phyloP scores from a whole-genome alignment of 768 basidiomycete species.

The Mycena capillaripes region DNA sequence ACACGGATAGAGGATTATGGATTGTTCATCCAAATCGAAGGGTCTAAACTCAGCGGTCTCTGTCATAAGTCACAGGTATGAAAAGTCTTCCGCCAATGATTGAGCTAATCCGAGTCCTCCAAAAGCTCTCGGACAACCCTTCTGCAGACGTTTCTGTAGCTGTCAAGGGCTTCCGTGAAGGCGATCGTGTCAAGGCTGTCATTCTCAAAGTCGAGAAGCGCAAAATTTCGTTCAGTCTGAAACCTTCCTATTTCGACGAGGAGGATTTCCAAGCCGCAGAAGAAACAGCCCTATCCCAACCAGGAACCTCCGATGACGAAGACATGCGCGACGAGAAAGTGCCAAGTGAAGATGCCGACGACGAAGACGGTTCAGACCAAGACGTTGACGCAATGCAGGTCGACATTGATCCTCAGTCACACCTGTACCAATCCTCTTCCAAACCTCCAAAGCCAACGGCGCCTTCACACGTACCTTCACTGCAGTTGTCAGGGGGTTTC shows the following conservation, averaged over 20 bases:
- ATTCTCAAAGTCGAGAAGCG: constrained; percentile 81
- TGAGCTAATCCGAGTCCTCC: not conserved
- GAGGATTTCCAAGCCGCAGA: constrained; percentile 68
- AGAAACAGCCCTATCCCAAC: constrained; percentile 15
- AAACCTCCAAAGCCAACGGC: constrained; percentile 29
- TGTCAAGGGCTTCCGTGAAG: constrained; percentile 86
- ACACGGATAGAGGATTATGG: constrained; percentile 92
- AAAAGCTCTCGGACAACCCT: constrained; percentile 89
- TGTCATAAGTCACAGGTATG: constrained; percentile 94
- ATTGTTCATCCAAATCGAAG: constrained; percentile 92
- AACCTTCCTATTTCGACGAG: constrained; percentile 87
- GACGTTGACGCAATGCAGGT: constrained; percentile 61
- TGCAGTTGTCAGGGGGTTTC: constrained; percentile 74
- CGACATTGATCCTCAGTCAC: constrained; percentile 54
- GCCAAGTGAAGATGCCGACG: constrained; percentile 39
- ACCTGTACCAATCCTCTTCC: constrained; percentile 38
- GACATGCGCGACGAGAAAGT: constrained; percentile 33
- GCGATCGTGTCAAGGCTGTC: constrained; percentile 87
- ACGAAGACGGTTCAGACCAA: constrained; percentile 43
- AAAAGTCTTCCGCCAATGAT: not conserved
- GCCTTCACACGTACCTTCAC: constrained; percentile 48
- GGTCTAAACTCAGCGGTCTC: constrained; percentile 86
- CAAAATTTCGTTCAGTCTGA: constrained; percentile 88
- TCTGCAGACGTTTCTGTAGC: constrained; percentile 85
- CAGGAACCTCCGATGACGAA: constrained; percentile 41